A percentile compares a stretch with the other conserved stretches of the same genome.
Evolutionary conservation across 306 rosid species (phyloP).

Genomic region (Inga laurina): DNA sequence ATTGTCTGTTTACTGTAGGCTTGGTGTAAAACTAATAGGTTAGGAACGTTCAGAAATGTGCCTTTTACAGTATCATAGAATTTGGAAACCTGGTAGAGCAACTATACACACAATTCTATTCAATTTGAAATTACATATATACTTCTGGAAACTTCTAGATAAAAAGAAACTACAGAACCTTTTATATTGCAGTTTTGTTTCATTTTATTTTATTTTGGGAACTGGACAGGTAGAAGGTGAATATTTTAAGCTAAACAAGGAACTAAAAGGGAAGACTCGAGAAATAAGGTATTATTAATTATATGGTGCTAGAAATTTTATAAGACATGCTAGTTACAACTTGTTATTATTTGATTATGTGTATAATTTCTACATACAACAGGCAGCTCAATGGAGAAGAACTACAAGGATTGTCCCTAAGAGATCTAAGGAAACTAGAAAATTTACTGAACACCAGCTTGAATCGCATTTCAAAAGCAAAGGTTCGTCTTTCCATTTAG

Average conservation of each 20-base stretch:
- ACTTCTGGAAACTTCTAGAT: too few relatives aligned
- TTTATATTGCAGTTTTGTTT: not conserved
- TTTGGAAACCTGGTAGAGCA: not conserved
- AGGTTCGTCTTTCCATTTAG: not conserved
- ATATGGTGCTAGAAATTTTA: not conserved
- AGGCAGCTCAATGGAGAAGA: constrained; percentile 15
- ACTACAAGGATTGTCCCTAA: constrained; percentile 3
- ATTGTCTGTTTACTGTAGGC: not conserved
- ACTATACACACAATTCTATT: not conserved
- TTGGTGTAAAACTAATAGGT: not conserved
- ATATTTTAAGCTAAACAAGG: not conserved
- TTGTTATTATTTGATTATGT: not conserved
- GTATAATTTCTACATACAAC: not conserved
- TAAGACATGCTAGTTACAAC: too few relatives aligned
- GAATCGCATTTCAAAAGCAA: not conserved
- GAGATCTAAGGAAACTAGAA: constrained; percentile 1
- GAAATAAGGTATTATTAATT: constrained; percentile 20
- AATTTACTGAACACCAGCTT: not conserved
- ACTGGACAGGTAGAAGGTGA: not conserved
- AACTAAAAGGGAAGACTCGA: not conserved
- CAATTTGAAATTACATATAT: not conserved
- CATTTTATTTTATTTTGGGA: not conserved
- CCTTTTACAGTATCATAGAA: not conserved
- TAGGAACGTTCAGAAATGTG: not conserved
- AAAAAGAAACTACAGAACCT: too few relatives aligned